Conservation (phyloP, 192 early-diverging fungal genomes). For the Dispira parvispora region DNA sequence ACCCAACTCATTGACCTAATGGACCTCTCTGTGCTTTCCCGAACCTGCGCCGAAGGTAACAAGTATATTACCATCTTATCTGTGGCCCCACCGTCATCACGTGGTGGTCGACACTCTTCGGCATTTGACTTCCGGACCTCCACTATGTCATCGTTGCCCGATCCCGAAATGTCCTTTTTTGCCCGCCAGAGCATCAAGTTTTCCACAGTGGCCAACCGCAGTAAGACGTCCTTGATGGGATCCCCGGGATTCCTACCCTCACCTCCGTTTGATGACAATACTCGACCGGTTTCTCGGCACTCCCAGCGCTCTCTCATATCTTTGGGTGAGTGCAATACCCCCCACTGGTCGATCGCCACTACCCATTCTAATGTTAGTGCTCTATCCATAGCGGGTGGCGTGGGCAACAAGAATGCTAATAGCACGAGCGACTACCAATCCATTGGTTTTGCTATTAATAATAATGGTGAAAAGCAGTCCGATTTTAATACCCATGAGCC, state of each 20-base stretch:
- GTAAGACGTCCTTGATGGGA: too few species aligned
- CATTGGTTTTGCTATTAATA: constrained; percentile 1
- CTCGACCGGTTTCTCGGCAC: not conserved
- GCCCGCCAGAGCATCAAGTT: not conserved
- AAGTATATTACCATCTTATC: constrained; percentile 10
- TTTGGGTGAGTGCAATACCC: not conserved
- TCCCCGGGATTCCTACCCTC: not conserved
- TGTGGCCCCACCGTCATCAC: not conserved
- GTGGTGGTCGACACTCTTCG: not conserved
- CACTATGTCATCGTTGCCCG: not conserved
- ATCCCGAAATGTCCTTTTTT: not conserved
- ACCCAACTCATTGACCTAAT: constrained; percentile 1
- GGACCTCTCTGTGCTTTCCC: constrained; percentile 1
- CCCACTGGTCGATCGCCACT: not conserved
- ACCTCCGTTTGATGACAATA: not conserved
- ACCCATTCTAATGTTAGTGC: too few species aligned
- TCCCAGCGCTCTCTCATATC: not conserved
- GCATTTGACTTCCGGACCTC: not conserved
- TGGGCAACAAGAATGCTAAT: not conserved
- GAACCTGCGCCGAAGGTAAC: constrained; percentile 9
- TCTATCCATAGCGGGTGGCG: too few species aligned
- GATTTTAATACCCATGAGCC: not conserved
- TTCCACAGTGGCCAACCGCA: not conserved
- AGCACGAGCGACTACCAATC: not conserved
- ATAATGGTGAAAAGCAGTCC: not conserved